Conservation (phyloP, 2,329 filamentous ascomycete genomes). For the Sphaerulina musiva region DNA sequence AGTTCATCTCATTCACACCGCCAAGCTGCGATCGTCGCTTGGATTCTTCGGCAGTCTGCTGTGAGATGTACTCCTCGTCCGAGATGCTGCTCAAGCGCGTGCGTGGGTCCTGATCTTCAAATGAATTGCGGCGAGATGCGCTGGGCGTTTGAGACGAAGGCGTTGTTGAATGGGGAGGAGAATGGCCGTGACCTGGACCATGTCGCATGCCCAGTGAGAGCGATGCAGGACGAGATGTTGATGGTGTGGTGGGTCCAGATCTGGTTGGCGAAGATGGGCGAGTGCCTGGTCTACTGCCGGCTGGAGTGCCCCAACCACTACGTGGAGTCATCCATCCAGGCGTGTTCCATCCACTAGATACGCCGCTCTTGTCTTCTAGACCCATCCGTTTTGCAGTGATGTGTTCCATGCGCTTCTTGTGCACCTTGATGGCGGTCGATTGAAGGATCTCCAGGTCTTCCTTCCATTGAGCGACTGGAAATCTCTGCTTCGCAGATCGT, state of each 20-base stretch:
- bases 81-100: conserved; percentile 25
- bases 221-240: conserved; percentile 16
- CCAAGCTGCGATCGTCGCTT: conserved; percentile 28
- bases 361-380: conserved; percentile 26
- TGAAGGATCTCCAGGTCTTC: conserved; percentile 59
- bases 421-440: conserved; percentile 52
- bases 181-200: conserved; percentile 29
- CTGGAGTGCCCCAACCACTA: conserved; percentile 38
- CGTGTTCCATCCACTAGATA: conserved; percentile 32
- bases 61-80: conserved; percentile 32
- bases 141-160: conserved; percentile 8
- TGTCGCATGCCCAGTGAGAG: conserved; percentile 30
- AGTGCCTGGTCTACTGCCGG: conserved; percentile 27
- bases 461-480: conserved; percentile 62
- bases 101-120: conserved; percentile 21
- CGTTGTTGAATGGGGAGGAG: conserved; percentile 12
- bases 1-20: conserved; percentile 26
- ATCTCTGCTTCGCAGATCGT: conserved; percentile 58
- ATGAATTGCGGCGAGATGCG: conserved; percentile 25
- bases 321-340: conserved; percentile 37
- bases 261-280: conserved; percentile 31
- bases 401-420: conserved; percentile 44
- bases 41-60: conserved; percentile 29
- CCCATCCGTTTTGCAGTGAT: conserved; percentile 30
- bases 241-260: conserved; percentile 24